phyloP scores from a whole-genome alignment of 805 yeast genomes.

The Wickerhamomyces chaumierensis region DNA sequence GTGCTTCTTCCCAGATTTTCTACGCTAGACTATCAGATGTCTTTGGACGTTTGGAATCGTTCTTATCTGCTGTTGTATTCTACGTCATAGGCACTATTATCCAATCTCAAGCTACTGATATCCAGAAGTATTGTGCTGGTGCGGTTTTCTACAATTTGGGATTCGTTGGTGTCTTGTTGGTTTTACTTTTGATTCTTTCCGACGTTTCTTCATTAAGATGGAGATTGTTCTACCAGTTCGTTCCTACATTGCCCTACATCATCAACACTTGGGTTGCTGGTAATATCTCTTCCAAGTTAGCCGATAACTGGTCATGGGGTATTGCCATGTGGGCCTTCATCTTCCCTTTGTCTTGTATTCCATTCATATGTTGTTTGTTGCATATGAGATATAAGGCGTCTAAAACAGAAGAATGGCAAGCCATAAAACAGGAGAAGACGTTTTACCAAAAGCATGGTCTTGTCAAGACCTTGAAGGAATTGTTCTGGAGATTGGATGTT shows the following conservation, averaged over 20 bases:
- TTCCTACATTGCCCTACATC: slow-evolving; percentile 62
- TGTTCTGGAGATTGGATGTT: slow-evolving; percentile 57
- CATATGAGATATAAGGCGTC: slow-evolving; percentile 48
- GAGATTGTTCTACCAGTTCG: slow-evolving; percentile 54
- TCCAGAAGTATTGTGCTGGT: slow-evolving; percentile 54
- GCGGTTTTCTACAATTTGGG: slow-evolving; percentile 44
- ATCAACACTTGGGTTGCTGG: slow-evolving; percentile 76
- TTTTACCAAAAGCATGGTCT: slow-evolving; percentile 27
- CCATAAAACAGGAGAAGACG: slow-evolving; percentile 28
- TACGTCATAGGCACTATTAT: slow-evolving; percentile 55
- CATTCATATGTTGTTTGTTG: slow-evolving; percentile 38
- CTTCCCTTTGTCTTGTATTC: slow-evolving; percentile 55
- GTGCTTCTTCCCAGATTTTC: slow-evolving; percentile 56
- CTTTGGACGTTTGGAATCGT: slow-evolving; percentile 52
- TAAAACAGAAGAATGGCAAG: slow-evolving; percentile 39
- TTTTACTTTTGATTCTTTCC: slow-evolving; percentile 46
- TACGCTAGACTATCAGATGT: slow-evolving; percentile 55
- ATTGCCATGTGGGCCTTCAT: slow-evolving; percentile 76
- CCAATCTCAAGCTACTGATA: slow-evolving; percentile 47
- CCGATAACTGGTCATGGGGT: slow-evolving; percentile 53
- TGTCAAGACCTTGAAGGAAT: slow-evolving; percentile 20
- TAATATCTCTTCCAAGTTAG: slow-evolving; percentile 28
- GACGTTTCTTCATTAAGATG: slow-evolving; percentile 62
- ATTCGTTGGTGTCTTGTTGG: slow-evolving; percentile 50
- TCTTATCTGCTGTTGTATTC: slow-evolving; percentile 37